Percentiles rank a stretch among this genome's conserved stretches.
Evolutionary conservation across 2,329 filamentous ascomycete genomes (phyloP).

Genomic region (Ascochyta viciae-villosae): DNA sequence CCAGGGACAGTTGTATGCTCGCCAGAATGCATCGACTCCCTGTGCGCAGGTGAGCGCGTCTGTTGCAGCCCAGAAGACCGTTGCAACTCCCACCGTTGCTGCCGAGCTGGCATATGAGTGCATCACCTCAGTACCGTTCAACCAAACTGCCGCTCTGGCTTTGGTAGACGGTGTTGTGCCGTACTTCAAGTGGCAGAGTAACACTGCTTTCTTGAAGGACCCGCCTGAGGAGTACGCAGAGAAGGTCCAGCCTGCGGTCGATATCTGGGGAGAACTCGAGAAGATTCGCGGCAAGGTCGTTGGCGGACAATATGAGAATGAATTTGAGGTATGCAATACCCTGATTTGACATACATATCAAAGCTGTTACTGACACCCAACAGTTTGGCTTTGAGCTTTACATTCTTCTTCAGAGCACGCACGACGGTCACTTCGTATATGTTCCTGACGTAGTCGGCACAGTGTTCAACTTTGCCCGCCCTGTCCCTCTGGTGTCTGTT

Average conservation of each 20-base stretch:
- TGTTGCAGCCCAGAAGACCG: conserved; percentile 31
- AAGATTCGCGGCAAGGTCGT: conserved; percentile 50
- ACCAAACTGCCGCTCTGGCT: conserved; percentile 50
- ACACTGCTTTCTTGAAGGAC: conserved; percentile 53
- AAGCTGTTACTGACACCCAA: conserved; percentile 9
- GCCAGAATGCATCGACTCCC: conserved; percentile 39
- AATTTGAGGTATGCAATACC: conserved; percentile 46
- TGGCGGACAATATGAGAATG: conserved; percentile 48
- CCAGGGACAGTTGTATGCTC: conserved; percentile 27
- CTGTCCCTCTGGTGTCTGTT: conserved; percentile 64
- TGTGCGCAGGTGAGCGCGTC: conserved; percentile 44
- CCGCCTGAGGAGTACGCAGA: conserved; percentile 55
- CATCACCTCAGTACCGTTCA: conserved; percentile 55
- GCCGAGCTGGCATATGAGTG: conserved; percentile 56
- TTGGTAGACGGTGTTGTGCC: conserved; percentile 54
- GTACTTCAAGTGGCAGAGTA: conserved; percentile 57
- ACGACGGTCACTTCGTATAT: conserved; percentile 71
- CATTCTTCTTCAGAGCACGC: conserved; percentile 59
- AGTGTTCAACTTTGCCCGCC: conserved; percentile 59
- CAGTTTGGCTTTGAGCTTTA: conserved; percentile 46
- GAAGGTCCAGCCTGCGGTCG: conserved; percentile 54
- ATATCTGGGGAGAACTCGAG: conserved; percentile 51
- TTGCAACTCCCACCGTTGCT: conserved; percentile 49
- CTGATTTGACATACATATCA: too few relatives aligned
- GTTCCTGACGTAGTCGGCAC: conserved; percentile 61